Evolutionary conservation across 2,329 filamentous ascomycete genomes (phyloP), one percentile per base, ranked within the genome.

Genomic region (Chaetomium strumarium): DNA sequence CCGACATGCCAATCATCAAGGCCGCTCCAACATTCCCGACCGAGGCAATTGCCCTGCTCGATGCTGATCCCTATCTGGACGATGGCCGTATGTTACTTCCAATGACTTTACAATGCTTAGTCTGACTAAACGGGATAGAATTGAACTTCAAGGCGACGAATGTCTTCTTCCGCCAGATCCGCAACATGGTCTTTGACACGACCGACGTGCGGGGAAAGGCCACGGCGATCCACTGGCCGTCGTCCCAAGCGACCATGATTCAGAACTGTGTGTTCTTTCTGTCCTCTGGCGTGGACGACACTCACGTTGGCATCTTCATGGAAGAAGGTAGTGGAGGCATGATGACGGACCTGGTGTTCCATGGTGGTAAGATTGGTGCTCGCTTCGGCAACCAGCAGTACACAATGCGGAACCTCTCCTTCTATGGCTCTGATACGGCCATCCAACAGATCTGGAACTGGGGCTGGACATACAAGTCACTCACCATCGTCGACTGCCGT

Each of bases 391-490:
- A 84, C 62, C 84, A 88, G 64, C 85, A 88, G 63, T 88, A 86
- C 65, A 86, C 83, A 9, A 80, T 80, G 34, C 76, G 82, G 7
- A 86, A 88, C 62, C 65, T 86, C 56, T 82, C 76, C 29, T 86
- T 88, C 68, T 78, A 78, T 58, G 72, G 76, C 54, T 80, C 80
- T 57, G 74, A 82, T 58, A 85, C 83, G 11, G 86, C 81, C 33
- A 81, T 88, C 49, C 79, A 75, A 65, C 83, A 87, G 72, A 79
- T 85, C 55, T 89, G 86, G 85, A 80, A 86, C 65, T 90, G 86
- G 86, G 79, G 80, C 2, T 90, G 84, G 82, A 83, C 81, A 5
- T 86, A 86, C 72, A 87, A 86, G 68, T 80, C 77, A 16, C 63
- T 86, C 13, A 72, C 68, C 13, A 78, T 88, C 65, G 75, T 80